phyloP scores from a whole-genome alignment of 108 stramenopile genomes.

The Chaetoceros muelleri region DNA sequence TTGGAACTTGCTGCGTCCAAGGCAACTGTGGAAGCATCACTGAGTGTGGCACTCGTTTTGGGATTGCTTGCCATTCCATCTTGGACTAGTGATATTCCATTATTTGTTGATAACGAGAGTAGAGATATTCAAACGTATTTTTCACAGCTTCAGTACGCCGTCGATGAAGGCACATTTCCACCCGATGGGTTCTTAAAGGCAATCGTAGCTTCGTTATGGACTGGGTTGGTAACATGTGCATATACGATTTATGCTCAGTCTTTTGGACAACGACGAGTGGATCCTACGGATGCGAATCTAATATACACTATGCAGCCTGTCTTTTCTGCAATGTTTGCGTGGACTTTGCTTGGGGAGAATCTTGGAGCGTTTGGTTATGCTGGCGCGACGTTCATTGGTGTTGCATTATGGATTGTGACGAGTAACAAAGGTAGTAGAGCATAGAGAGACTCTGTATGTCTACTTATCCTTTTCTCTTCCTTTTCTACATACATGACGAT shows the following conservation, averaged over 20 bases:
- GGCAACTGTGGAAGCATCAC: constrained; percentile 49
- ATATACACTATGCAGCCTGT: constrained; percentile 81
- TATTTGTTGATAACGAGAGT: constrained; percentile 25
- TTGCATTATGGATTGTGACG: too few species aligned
- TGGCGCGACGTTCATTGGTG: constrained; percentile 60
- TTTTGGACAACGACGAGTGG: constrained; percentile 63
- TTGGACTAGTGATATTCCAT: neutral
- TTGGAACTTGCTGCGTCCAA: constrained; percentile 64
- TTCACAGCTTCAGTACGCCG: constrained; percentile 8
- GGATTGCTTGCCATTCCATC: constrained; percentile 7
- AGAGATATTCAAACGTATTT: constrained; percentile 40
- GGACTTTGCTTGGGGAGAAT: constrained; percentile 51
- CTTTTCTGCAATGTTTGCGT: constrained; percentile 74
- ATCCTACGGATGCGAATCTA: constrained; percentile 65
- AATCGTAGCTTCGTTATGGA: constrained; percentile 58
- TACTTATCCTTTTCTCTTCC: too few species aligned
- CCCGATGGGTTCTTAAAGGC: constrained; percentile 16
- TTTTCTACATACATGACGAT: too few species aligned
- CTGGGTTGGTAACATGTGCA: constrained; percentile 64
- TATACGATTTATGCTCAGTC: constrained; percentile 74
- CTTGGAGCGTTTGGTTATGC: constrained; percentile 36
- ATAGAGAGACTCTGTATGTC: too few species aligned
- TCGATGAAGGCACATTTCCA: constrained; percentile 16
- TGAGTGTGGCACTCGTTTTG: constrained; percentile 30
- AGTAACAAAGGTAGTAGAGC: too few species aligned